These are phyloP conservation scores for Samsoniella hepiali DNA, from an alignment of 2,329 filamentous ascomycete species.

Conservation along the genomic window DNA sequence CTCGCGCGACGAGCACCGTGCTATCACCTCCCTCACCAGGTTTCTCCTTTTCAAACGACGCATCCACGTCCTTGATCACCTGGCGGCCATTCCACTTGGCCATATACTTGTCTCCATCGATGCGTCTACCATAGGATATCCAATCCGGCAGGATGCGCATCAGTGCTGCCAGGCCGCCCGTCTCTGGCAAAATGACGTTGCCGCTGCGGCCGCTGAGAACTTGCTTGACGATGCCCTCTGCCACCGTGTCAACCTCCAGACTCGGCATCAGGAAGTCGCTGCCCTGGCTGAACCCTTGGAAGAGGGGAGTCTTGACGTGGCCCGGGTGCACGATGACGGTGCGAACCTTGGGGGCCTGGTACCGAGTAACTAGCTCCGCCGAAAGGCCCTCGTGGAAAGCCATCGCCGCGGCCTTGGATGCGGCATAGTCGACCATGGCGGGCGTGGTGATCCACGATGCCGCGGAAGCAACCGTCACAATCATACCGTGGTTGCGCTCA, in stretches of 20 bases:
- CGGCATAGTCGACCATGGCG: conserved; percentile 64
- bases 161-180: conserved; percentile 39
- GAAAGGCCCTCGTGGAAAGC: conserved; percentile 66
- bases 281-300: conserved; percentile 54
- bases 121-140: conserved; percentile 54
- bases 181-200: conserved; percentile 44
- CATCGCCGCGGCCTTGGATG: conserved; percentile 63
- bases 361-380: conserved; percentile 55
- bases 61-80: conserved; percentile 44
- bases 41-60: conserved; percentile 32
- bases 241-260: conserved; percentile 40
- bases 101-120: conserved; percentile 41
- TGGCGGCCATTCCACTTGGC: conserved; percentile 43
- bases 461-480: conserved; percentile 66
- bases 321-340: conserved; percentile 63
- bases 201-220: conserved; percentile 47
- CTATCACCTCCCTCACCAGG: conserved; percentile 33
- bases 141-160: conserved; percentile 59
- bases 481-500: conserved; percentile 63
- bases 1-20: conserved; percentile 36
- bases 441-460: conserved; percentile 60
- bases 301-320: conserved; percentile 36
- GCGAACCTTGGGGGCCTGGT: conserved; percentile 61
- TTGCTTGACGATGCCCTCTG: conserved; percentile 47
- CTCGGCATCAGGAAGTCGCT: conserved; percentile 33